Evolutionary conservation across 176 grass and related monocot genomes (phyloP), one percentile per base, ranked within the genome.

Genomic region (Aegilops longissima): DNA sequence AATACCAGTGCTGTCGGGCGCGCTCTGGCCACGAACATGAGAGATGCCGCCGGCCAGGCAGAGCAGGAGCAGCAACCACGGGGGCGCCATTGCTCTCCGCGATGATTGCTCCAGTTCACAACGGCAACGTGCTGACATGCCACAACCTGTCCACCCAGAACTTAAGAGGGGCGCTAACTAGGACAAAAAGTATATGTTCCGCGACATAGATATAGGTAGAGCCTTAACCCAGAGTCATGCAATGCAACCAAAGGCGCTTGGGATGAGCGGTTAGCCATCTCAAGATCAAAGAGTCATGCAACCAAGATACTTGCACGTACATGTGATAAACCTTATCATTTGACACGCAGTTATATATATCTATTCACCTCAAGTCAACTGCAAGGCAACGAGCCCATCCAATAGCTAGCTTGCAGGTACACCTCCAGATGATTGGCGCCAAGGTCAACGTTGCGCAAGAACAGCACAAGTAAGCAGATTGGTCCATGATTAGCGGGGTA

Each of bases 1-100:
- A 27, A 12, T 78, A 93, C 78, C 89, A 18, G 70, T 86, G 75
- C 77, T 89, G 36, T 93, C 89, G 17, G 77, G 83, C 61, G 21
- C 24, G 39, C 40, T 25, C 42, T 91, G 86, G 12, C 64, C 65
- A 12, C 6, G 86, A 78, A 82, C 89, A 52, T 40, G 81, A 20
- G 20, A 39, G 7, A 78, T 51, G 42, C 42, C 24, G 27, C 29
- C 49, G 78, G 63, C 35, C 9, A 88, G 6, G 65, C 25, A 42
- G 73, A 79, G 36, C 45, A 85, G 45, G 51, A 85, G 24, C 69
- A 77, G 2, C 77, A 25, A 70, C 70, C 8, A 21, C n/a, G 9
- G 4, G 30, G 76, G 49, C 4, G 70, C 71, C 83, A 70, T 86
- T 81, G 34, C 21, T 31, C 27, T 75, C 76, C 3, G 44, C 13